Conservation (phyloP, 495 filamentous ascomycete species). For the Hypoxylon lienhwacheense region DNA sequence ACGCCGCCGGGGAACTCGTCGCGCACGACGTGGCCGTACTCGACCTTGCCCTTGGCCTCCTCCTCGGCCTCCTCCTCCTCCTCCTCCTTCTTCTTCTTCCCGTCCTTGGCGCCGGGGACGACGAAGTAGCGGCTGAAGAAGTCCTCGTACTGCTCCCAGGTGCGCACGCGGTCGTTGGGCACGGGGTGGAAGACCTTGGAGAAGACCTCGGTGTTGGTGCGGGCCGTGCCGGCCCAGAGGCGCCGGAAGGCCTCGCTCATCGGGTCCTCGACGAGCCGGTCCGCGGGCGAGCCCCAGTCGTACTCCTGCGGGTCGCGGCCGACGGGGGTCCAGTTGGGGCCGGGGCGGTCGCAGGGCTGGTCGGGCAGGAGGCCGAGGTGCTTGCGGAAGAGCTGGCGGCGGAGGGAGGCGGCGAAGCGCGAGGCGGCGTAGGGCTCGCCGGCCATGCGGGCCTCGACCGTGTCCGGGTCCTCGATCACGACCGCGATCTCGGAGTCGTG, state of each 20-base stretch:
- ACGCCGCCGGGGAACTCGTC: conserved; percentile 74
- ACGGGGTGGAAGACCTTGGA: conserved; percentile 84
- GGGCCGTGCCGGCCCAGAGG: conserved; percentile 74
- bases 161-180: conserved; percentile 76
- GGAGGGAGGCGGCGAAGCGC: conserved; percentile 80
- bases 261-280: conserved; percentile 74
- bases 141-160: conserved; percentile 82
- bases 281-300: conserved; percentile 78
- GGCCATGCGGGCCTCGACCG: conserved; percentile 70
- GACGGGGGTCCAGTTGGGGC: conserved; percentile 76
- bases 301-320: conserved; percentile 69
- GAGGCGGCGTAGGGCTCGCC: conserved; percentile 69
- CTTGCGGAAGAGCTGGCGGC: conserved; percentile 85
- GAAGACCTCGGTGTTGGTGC: conserved; percentile 83
- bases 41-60: conserved; percentile 42
- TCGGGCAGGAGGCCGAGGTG: conserved; percentile 82
- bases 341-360: conserved; percentile 62
- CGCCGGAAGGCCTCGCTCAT: conserved; percentile 65
- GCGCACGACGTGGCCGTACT: conserved; percentile 84
- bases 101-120: conserved; percentile 53
- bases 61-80: conserved; percentile 32
- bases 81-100: conserved; percentile 27
- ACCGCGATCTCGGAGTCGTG: conserved; percentile 88
- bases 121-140: conserved; percentile 73
- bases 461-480: conserved; percentile 74